phyloP scores from a whole-genome alignment of 805 yeast species.

The Lipomyces starkeyi region DNA sequence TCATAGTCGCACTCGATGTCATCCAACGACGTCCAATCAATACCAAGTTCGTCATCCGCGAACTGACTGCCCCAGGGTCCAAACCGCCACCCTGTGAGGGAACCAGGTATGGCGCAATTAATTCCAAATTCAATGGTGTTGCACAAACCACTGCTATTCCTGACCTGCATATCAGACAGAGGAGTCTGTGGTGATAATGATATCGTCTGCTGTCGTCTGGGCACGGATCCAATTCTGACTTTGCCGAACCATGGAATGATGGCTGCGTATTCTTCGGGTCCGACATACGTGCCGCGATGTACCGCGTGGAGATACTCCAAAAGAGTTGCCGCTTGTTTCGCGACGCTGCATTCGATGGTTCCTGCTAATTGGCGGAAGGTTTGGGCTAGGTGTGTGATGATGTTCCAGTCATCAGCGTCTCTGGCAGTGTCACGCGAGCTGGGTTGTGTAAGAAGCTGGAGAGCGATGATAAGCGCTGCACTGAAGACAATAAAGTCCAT shows the following conservation, averaged over 20 bases:
- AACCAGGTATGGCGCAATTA: neutral
- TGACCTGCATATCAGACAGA: neutral
- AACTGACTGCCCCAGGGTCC: neutral
- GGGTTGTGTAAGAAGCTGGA: neutral
- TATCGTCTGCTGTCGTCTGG: neutral
- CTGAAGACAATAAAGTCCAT: neutral
- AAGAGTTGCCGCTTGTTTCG: neutral
- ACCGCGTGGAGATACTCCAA: neutral
- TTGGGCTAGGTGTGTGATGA: neutral
- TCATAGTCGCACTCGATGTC: neutral
- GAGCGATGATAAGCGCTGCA: neutral
- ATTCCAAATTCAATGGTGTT: neutral
- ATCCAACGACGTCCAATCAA: neutral
- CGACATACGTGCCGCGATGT: neutral
- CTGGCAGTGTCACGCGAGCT: neutral
- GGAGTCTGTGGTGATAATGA: neutral
- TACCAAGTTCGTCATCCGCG: neutral
- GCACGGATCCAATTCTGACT: neutral
- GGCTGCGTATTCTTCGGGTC: neutral
- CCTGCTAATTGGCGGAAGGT: neutral
- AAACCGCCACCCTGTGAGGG: neutral
- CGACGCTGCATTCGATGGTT: neutral
- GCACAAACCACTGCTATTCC: neutral
- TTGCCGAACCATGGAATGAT: neutral
- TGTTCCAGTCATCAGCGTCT: neutral